phyloP scores from a whole-genome alignment of 371 early-diverging fungal genomes.

The Mortierella polycephala region DNA sequence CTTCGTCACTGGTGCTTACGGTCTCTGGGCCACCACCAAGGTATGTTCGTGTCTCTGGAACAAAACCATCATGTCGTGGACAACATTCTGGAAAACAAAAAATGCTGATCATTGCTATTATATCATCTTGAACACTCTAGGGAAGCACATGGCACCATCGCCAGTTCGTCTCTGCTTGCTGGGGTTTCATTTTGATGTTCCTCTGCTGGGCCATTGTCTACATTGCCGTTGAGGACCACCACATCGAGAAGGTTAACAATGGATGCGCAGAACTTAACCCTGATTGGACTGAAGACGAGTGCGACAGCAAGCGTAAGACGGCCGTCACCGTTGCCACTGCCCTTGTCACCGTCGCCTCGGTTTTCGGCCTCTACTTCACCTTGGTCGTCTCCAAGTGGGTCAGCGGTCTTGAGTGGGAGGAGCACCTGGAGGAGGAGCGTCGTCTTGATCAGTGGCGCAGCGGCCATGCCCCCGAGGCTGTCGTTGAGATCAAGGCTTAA shows the following conservation, averaged over 20 bases:
- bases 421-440: slow-evolving; percentile 18
- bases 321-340: slow-evolving; percentile 8
- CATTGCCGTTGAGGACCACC: slow-evolving; percentile 39
- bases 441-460: slow-evolving; percentile 32
- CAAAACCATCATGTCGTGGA: too few species aligned
- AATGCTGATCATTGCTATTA: neutral
- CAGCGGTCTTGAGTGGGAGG: slow-evolving; percentile 24
- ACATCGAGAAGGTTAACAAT: slow-evolving; percentile 20
- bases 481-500: neutral
- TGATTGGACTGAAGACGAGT: slow-evolving; percentile 15
- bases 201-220: slow-evolving; percentile 51
- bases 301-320: slow-evolving; percentile 17
- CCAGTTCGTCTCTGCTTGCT: slow-evolving; percentile 43
- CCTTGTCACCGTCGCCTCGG: slow-evolving; percentile 3
- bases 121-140: slow-evolving; percentile 1
- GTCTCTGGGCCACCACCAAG: slow-evolving; percentile 36
- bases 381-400: slow-evolving; percentile 31
- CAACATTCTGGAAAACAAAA: neutral
- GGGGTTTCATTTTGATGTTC: slow-evolving; percentile 51
- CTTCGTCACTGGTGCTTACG: slow-evolving; percentile 33
- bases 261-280: slow-evolving; percentile 30
- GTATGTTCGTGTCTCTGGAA: slow-evolving; percentile 6
- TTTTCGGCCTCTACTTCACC: slow-evolving; percentile 26
- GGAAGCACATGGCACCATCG: slow-evolving; percentile 48
- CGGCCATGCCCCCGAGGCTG: slow-evolving; percentile 14